phyloP scores from a whole-genome alignment of 1,284 basidiomycete species.

The Mycosarcoma mackinlayi region DNA sequence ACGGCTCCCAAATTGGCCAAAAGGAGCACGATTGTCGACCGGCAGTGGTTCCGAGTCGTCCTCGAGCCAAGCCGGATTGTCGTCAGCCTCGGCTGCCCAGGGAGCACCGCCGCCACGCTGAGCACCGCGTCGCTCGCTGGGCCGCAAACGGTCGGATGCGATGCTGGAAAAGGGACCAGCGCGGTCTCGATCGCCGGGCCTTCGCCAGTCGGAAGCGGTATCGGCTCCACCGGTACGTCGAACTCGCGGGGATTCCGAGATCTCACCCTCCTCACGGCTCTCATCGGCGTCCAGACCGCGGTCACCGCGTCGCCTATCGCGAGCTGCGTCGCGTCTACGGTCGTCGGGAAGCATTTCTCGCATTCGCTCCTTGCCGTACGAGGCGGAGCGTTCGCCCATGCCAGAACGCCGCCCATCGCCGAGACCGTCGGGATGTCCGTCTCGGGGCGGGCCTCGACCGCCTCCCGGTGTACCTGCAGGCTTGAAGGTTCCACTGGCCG shows the following conservation, averaged over 20 bases:
- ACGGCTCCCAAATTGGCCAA: conserved; percentile 68
- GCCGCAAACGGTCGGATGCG: conserved; percentile 39
- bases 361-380: conserved; percentile 47
- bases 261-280: conserved; percentile 46
- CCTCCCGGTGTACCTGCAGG: conserved; percentile 52
- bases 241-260: conserved; percentile 48
- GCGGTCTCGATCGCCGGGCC: conserved; percentile 41
- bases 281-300: conserved; percentile 44
- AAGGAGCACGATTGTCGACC: conserved; percentile 46
- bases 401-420: conserved; percentile 38
- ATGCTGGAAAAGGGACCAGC: conserved; percentile 38
- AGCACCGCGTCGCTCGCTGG: conserved; percentile 40
- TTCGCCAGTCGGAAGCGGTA: conserved; percentile 49
- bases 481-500: conserved; percentile 59
- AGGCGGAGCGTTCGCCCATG: conserved; percentile 46
- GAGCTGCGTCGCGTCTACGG: conserved; percentile 28
- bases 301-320: conserved; percentile 40
- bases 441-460: conserved; percentile 28
- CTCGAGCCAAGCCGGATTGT: conserved; percentile 93
- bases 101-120: conserved; percentile 33
- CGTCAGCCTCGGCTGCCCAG: conserved; percentile 73
- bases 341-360: conserved; percentile 43
- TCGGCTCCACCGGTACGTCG: conserved; percentile 50
- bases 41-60: conserved; percentile 72
- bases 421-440: conserved; percentile 20